A percentile compares a stretch with the other conserved stretches of the same genome.
Evolutionary conservation across 164 flowering plant genomes (phyloP).

Genomic region (Umbilicus rupestris): DNA sequence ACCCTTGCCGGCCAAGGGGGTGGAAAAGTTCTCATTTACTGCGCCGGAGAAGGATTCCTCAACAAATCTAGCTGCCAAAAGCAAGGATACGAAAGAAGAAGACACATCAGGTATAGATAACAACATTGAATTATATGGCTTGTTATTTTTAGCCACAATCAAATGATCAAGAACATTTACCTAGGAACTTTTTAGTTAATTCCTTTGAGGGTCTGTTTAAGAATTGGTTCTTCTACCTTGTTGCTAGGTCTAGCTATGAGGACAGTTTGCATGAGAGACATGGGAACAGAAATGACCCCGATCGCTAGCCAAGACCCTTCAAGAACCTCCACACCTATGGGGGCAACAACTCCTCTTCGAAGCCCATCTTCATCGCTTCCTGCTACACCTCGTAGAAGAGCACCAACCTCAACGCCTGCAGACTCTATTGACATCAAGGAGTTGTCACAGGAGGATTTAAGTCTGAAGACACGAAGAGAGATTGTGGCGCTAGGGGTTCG

Average conservation of each 20-base stretch:
- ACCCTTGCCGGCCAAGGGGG: conserved; percentile 23
- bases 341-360: conserved; percentile 69
- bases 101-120: conserved; percentile 47
- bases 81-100: conserved; percentile 42
- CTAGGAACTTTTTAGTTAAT: not conserved
- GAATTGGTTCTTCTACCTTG: too few relatives aligned
- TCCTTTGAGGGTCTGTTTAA: too few relatives aligned
- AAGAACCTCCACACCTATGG: conserved; percentile 69
- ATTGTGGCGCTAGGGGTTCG: conserved; percentile 81
- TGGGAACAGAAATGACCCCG: conserved; percentile 99
- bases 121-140: too few relatives aligned
- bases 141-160: too few relatives aligned
- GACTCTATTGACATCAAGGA: conserved; percentile 33
- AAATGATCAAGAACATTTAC: not conserved
- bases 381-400: conserved; percentile 67
- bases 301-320: conserved; percentile 84
- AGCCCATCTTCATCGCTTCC: conserved; percentile 81
- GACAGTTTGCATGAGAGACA: conserved; percentile 83
- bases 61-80: conserved; percentile 23
- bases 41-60: conserved; percentile 20
- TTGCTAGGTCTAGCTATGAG: conserved; percentile 47
- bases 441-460: conserved; percentile 58
- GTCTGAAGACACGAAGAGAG: conserved; percentile 70
- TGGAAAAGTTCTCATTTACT: conserved; percentile 44
- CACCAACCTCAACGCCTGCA: conserved; percentile 37